These are phyloP conservation scores for Coemansia sp. DNA, from an alignment of 192 early-diverging fungal genomes.

Conservation along the genomic window DNA sequence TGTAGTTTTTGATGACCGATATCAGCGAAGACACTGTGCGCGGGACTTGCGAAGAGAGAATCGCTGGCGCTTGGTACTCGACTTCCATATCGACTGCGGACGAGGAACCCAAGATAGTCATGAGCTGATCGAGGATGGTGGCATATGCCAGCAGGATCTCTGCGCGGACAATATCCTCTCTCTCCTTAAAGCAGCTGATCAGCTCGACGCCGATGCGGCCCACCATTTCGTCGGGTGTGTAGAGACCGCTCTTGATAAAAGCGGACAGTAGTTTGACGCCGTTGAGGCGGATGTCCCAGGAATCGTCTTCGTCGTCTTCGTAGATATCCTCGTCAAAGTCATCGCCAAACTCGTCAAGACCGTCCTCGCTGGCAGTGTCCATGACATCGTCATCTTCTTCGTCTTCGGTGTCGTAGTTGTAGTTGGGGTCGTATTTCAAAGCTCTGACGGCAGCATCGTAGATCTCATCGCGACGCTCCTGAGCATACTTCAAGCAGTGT, in stretches of 20 bases:
- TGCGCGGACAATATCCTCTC: conserved; percentile 46
- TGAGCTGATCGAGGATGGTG: conserved; percentile 13
- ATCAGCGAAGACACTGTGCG: conserved; percentile 22
- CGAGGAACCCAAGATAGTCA: neutral
- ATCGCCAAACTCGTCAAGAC: conserved; percentile 45
- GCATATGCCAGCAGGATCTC: conserved; percentile 42
- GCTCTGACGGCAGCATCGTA: conserved; percentile 24
- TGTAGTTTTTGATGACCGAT: conserved; percentile 29
- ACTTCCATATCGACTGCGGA: conserved; percentile 20
- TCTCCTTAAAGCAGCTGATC: conserved; percentile 33
- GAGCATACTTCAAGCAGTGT: conserved; percentile 17
- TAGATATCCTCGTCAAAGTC: conserved; percentile 46
- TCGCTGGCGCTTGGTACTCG: conserved; percentile 12
- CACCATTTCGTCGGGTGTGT: conserved; percentile 10
- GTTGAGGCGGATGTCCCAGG: conserved; percentile 44
- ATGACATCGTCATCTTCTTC: conserved; percentile 19
- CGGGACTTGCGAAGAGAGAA: conserved; percentile 27
- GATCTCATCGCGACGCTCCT: conserved; percentile 21
- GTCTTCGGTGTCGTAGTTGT: conserved; percentile 33
- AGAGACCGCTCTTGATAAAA: conserved; percentile 31
- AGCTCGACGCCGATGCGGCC: conserved; percentile 27
- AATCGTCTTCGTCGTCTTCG: conserved; percentile 46
- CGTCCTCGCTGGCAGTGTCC: conserved; percentile 36
- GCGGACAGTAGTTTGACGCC: conserved; percentile 45
- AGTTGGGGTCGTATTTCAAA: conserved; percentile 40